Evolutionary conservation across 164 flowering plant species (phyloP).

Genomic region (Tetrastigma voinierianum): DNA sequence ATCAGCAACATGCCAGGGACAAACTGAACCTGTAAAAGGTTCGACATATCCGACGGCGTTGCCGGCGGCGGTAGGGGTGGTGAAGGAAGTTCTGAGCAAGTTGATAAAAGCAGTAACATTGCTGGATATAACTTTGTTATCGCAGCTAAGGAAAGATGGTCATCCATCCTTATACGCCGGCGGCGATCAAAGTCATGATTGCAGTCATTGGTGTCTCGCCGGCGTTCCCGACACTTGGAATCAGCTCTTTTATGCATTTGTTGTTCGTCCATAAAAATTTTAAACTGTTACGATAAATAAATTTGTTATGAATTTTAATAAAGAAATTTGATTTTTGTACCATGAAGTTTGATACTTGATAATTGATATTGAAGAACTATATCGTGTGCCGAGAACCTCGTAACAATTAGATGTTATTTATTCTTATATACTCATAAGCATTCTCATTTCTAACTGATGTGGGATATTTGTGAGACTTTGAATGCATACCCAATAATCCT

Average conservation of each 20-base stretch:
- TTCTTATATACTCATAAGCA: too few species aligned
- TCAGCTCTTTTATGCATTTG: slow-evolving; percentile 27
- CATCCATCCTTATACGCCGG: slow-evolving; percentile 38
- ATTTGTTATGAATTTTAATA: too few species aligned
- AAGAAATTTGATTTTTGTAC: too few species aligned
- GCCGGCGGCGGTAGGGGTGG: slow-evolving; percentile 15
- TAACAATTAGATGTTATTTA: too few species aligned
- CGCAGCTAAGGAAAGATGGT: slow-evolving; percentile 46
- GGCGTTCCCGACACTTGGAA: slow-evolving; percentile 71
- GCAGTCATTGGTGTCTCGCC: slow-evolving; percentile 61
- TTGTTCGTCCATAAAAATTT: too few species aligned
- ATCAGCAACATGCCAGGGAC: slow-evolving; percentile 29
- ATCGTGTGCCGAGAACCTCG: too few species aligned
- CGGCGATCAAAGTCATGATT: slow-evolving; percentile 18
- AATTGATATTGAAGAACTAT: too few species aligned
- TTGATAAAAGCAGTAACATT: slow-evolving; percentile 24
- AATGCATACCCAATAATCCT: too few species aligned
- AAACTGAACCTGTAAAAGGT: slow-evolving; percentile 27
- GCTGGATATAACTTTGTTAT: slow-evolving; percentile 38
- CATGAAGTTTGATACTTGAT: too few species aligned
- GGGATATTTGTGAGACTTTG: too few species aligned
- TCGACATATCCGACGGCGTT: slow-evolving; percentile 26
- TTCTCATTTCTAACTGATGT: too few species aligned
- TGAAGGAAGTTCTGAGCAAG: slow-evolving; percentile 26
- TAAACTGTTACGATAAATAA: too few species aligned